Conservation (phyloP, 345 rosid genomes). For the Populus nigra region DNA sequence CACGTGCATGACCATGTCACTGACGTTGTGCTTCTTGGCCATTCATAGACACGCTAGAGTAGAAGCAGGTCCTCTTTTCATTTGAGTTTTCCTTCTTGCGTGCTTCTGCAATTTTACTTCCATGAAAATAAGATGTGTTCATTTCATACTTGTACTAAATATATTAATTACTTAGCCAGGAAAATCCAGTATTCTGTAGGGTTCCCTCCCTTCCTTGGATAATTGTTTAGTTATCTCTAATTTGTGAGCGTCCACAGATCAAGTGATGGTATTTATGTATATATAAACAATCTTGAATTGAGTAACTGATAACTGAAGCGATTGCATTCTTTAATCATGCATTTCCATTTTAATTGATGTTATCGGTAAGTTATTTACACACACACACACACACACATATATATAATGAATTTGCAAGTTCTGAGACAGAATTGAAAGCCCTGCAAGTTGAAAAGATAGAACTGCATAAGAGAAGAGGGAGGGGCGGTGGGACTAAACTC, state of each 20-base stretch:
- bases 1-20: slow-evolving; percentile 30
- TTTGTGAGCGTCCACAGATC: not conserved
- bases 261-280: not conserved
- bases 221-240: not conserved
- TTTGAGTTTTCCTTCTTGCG: slow-evolving; percentile 12
- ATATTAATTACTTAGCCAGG: not conserved
- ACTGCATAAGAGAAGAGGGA: no score
- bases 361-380: not conserved
- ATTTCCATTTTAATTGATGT: not conserved
- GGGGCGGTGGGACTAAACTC: no score
- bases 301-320: not conserved
- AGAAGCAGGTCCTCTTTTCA: slow-evolving; percentile 27
- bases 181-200: not conserved
- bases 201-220: not conserved
- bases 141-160: not conserved
- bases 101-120: not conserved
- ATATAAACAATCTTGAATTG: not conserved
- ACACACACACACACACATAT: no score
- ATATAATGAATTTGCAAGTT: no score
- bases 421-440: no score
- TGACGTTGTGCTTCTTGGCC: slow-evolving; percentile 42
- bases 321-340: not conserved
- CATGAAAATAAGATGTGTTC: not conserved
- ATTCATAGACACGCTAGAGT: slow-evolving; percentile 25
- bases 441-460: no score